These are phyloP conservation scores for Stipa capillata DNA, from an alignment of 176 grass and related monocot species.

Conservation along the genomic window DNA sequence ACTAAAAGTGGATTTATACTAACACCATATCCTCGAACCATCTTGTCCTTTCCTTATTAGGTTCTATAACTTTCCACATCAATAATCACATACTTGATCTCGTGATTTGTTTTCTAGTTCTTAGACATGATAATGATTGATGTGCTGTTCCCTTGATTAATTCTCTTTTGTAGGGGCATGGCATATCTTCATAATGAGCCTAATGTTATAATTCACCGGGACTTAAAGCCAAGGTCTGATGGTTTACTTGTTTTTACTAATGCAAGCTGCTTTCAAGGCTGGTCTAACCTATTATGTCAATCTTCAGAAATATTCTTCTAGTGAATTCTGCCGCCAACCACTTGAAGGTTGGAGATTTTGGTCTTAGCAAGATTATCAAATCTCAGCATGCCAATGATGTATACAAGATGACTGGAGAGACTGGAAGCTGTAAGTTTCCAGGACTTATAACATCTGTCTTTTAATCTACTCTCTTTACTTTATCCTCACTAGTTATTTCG, in stretches of 20 bases:
- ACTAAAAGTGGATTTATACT: neutral
- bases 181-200: slow-evolving; percentile 98
- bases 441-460: slow-evolving; percentile 3
- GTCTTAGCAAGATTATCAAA: slow-evolving; percentile 96
- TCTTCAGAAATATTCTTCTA: slow-evolving; percentile 88
- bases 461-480: no score
- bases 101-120: neutral
- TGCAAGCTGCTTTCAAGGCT: neutral
- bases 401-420: slow-evolving; percentile 99
- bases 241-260: slow-evolving; percentile 11
- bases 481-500: neutral
- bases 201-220: slow-evolving; percentile 95
- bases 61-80: neutral
- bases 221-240: slow-evolving; percentile 91
- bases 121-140: neutral
- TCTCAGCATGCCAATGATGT: slow-evolving; percentile 84
- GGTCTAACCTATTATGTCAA: slow-evolving; percentile 22
- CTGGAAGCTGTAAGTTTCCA: slow-evolving; percentile 99
- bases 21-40: neutral
- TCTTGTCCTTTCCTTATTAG: neutral
- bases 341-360: slow-evolving; percentile 97
- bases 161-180: slow-evolving; percentile 78
- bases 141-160: slow-evolving; percentile 8
- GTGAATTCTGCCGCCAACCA: slow-evolving; percentile 94
- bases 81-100: neutral